phyloP scores from a whole-genome alignment of 1,139 yeast species.

The Wickerhamomyces sp. region DNA sequence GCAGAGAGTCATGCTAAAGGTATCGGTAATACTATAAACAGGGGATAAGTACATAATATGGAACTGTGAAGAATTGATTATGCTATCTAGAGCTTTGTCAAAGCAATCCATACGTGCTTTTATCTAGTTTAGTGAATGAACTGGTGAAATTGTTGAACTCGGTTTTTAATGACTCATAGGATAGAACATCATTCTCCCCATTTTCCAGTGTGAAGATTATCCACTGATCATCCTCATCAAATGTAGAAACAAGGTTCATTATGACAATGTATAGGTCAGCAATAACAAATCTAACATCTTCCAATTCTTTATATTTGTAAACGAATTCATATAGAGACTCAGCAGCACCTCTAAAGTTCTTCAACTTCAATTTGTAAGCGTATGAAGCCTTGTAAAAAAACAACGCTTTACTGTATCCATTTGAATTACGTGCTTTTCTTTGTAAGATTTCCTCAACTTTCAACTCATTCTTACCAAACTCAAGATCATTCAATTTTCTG shows the following conservation, averaged over 20 bases:
- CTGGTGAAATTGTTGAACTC: slow-evolving; percentile 10
- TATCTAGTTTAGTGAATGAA: slow-evolving; percentile 1
- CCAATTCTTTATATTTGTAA: slow-evolving; percentile 29
- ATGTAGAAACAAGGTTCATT: slow-evolving; percentile 43
- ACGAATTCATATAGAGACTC: slow-evolving; percentile 55
- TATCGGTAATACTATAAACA: slow-evolving; percentile 82
- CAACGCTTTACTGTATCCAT: slow-evolving; percentile 30
- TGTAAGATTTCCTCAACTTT: slow-evolving; percentile 37
- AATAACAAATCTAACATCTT: slow-evolving; percentile 7
- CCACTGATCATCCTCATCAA: slow-evolving; percentile 52
- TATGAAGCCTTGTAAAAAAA: slow-evolving; percentile 50
- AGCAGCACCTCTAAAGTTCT: slow-evolving; percentile 50
- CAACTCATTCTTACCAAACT: slow-evolving; percentile 15
- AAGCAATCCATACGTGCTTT: background rate
- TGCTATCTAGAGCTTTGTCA: background rate
- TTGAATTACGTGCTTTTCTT: slow-evolving; percentile 34
- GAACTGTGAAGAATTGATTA: background rate
- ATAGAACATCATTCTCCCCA: slow-evolving; percentile 17
- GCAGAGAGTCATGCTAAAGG: slow-evolving; percentile 83
- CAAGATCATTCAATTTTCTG: slow-evolving; percentile 19
- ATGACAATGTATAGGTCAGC: slow-evolving; percentile 38
- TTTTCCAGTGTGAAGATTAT: slow-evolving; percentile 33
- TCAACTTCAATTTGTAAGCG: slow-evolving; percentile 44
- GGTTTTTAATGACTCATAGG: slow-evolving; percentile 20
- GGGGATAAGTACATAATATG: slow-evolving; percentile 43